Evolutionary conservation across 2,329 filamentous ascomycete genomes (phyloP).

Genomic region (Claviceps fusiformis): DNA sequence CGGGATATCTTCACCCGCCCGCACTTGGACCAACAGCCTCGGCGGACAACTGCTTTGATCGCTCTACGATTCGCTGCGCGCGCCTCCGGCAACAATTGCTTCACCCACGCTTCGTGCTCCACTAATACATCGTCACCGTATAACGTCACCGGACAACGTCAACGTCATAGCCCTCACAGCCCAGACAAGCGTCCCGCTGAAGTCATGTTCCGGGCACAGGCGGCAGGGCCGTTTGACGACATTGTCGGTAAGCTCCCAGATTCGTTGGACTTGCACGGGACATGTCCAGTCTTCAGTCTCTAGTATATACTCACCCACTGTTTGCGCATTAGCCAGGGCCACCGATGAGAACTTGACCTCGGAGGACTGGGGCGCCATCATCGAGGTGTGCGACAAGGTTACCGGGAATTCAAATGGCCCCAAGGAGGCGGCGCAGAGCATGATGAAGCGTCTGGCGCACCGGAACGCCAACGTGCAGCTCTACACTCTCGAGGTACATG

Average conservation of each 20-base stretch:
- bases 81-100: too few relatives aligned
- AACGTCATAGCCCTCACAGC: constrained; percentile 7
- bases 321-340: constrained; percentile 44
- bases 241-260: constrained; percentile 36
- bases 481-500: constrained; percentile 69
- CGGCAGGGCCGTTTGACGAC: constrained; percentile 44
- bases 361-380: constrained; percentile 55
- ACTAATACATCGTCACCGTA: too few relatives aligned
- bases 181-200: constrained; percentile 4
- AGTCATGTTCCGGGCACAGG: constrained; percentile 46
- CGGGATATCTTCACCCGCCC: neutral
- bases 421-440: constrained; percentile 74
- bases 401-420: constrained; percentile 42
- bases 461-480: constrained; percentile 93
- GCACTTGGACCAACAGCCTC: neutral
- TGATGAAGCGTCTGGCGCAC: constrained; percentile 86
- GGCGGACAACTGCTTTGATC: too few relatives aligned
- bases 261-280: neutral
- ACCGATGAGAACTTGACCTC: constrained; percentile 96
- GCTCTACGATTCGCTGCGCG: too few relatives aligned
- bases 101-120: neutral
- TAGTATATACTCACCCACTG: neutral
- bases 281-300: too few relatives aligned
- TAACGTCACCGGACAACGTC: neutral
- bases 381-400: constrained; percentile 50